Conservation (phyloP, 1,284 basidiomycete genomes). For the Tylopilus orsonianus region DNA sequence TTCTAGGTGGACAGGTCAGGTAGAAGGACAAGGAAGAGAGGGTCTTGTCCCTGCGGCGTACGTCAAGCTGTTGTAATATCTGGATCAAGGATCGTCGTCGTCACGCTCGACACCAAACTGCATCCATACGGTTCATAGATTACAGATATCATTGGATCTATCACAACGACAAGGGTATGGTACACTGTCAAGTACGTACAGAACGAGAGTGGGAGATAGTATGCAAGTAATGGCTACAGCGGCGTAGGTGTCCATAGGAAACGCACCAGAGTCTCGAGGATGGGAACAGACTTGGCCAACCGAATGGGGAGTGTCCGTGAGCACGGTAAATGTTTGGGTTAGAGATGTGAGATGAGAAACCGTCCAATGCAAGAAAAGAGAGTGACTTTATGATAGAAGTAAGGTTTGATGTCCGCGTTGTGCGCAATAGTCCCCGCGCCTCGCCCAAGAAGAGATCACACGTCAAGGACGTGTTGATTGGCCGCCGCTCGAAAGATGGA, state of each 20-base stretch:
- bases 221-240: slow-evolving; percentile 29
- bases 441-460: slow-evolving; percentile 20
- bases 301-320: slow-evolving; percentile 23
- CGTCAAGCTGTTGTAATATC: slow-evolving; percentile 55
- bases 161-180: slow-evolving; percentile 30
- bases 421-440: slow-evolving; percentile 9
- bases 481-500: slow-evolving; percentile 39
- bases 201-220: slow-evolving; percentile 35
- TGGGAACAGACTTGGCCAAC: slow-evolving; percentile 7
- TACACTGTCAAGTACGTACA: slow-evolving; percentile 33
- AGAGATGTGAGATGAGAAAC: slow-evolving; percentile 30
- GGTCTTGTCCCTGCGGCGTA: slow-evolving; percentile 77
- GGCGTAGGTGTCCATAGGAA: slow-evolving; percentile 26
- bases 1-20: slow-evolving; percentile 73
- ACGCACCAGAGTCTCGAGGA: slow-evolving; percentile 19
- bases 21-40: slow-evolving; percentile 57
- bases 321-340: slow-evolving; percentile 20
- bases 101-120: neutral
- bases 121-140: slow-evolving; percentile 7
- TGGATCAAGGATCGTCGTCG: too few species aligned
- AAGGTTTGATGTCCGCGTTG: slow-evolving; percentile 23
- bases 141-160: slow-evolving; percentile 15
- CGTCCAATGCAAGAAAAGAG: slow-evolving; percentile 19
- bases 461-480: slow-evolving; percentile 31
- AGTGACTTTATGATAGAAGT: slow-evolving; percentile 27